Conservation (phyloP, 495 filamentous ascomycete genomes). For the Astrothelium macrocarpum region DNA sequence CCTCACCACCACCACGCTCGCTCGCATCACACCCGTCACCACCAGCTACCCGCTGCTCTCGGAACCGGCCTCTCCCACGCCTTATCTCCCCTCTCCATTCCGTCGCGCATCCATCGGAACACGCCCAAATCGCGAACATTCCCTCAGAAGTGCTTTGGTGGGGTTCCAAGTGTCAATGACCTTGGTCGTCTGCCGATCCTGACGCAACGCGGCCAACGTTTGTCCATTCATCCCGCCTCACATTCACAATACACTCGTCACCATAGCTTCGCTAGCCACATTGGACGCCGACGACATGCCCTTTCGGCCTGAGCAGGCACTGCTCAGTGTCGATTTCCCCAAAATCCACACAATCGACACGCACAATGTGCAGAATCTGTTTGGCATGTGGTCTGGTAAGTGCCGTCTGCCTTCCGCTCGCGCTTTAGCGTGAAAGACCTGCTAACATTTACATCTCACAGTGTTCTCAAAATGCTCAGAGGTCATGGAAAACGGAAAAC, state of each 20-base stretch:
- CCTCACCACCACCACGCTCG: background rate
- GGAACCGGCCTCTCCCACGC: background rate
- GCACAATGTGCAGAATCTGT: constrained; percentile 80
- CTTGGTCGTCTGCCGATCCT: background rate
- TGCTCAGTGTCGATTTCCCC: constrained; percentile 27
- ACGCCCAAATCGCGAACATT: background rate
- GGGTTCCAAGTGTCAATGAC: constrained; percentile 3
- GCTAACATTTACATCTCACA: constrained; percentile 29
- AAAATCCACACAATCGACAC: constrained; percentile 87
- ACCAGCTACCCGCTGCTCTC: background rate
- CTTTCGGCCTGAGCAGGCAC: constrained; percentile 24
- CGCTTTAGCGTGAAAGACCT: background rate
- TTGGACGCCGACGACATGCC: constrained; percentile 25
- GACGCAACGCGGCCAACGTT: background rate
- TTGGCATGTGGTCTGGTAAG: constrained; percentile 97
- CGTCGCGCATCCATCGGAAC: background rate
- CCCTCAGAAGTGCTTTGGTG: too few relatives aligned
- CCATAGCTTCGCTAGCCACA: background rate
- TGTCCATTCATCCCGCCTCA: background rate
- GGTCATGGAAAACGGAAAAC: constrained; percentile 83
- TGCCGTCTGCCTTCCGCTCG: constrained; percentile 13
- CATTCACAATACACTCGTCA: background rate
- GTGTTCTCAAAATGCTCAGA: constrained; percentile 94
- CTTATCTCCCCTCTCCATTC: background rate
- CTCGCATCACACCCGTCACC: background rate